phyloP scores from a whole-genome alignment of 306 rosid genomes.

The Quercus cerris region DNA sequence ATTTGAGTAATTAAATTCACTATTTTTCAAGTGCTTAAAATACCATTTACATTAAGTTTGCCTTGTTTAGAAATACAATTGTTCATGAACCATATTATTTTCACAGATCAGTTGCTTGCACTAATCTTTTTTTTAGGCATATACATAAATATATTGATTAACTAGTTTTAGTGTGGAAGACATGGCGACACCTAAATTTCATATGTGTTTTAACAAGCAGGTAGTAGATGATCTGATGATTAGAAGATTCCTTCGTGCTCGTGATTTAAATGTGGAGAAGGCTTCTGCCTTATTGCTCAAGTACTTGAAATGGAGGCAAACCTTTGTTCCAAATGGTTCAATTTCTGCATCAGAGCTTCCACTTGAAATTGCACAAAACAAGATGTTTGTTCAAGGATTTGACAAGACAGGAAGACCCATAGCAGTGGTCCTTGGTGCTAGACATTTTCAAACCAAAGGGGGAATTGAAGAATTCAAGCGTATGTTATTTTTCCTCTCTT shows the following conservation, averaged over 20 bases:
- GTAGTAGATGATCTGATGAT: slow-evolving; percentile 53
- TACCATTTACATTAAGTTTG: not conserved
- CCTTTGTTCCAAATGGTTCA: slow-evolving; percentile 45
- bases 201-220: slow-evolving; percentile 18
- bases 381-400: slow-evolving; percentile 45
- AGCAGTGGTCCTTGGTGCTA: slow-evolving; percentile 39
- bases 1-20: too few relatives aligned
- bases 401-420: slow-evolving; percentile 64
- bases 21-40: too few relatives aligned
- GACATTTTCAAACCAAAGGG: slow-evolving; percentile 47
- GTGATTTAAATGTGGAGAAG: slow-evolving; percentile 43
- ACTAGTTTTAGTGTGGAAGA: not conserved
- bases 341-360: slow-evolving; percentile 40
- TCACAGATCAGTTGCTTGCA: not conserved
- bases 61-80: not conserved
- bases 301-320: slow-evolving; percentile 54
- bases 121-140: not conserved
- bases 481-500: slow-evolving; percentile 11
- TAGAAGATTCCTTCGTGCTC: slow-evolving; percentile 61
- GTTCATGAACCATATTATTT: too few relatives aligned
- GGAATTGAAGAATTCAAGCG: slow-evolving; percentile 41
- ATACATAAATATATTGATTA: not conserved
- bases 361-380: slow-evolving; percentile 42
- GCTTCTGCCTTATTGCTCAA: slow-evolving; percentile 53
- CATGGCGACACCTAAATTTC: not conserved